Conservation (phyloP, 192 early-diverging fungal species). For the Gonapodya prolifera region DNA sequence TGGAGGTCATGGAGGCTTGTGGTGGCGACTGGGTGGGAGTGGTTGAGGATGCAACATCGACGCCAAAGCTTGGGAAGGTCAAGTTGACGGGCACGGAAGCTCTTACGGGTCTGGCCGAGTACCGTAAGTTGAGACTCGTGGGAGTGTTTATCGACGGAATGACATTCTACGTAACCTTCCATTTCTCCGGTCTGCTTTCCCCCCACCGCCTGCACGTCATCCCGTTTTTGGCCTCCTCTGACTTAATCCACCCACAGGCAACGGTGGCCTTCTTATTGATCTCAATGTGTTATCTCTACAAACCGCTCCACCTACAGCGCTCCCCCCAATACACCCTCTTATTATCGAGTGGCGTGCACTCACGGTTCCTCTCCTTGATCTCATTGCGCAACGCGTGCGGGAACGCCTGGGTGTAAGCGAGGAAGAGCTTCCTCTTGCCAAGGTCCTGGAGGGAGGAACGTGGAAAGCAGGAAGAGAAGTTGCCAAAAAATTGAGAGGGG, state of each 20-base stretch:
- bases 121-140: conserved; percentile 44
- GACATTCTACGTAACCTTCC: too few relatives aligned
- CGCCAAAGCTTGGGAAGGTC: conserved; percentile 33
- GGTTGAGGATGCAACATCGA: not conserved
- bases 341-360: conserved; percentile 90
- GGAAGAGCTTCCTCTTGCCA: conserved; percentile 57
- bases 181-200: too few relatives aligned
- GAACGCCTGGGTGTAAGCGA: conserved; percentile 31
- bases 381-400: conserved; percentile 50
- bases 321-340: conserved; percentile 43
- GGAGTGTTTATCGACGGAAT: conserved; percentile 28
- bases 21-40: not conserved
- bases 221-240: too few relatives aligned
- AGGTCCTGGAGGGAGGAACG: conserved; percentile 83
- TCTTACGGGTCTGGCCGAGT: conserved; percentile 80
- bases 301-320: not conserved
- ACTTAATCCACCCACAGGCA: too few relatives aligned
- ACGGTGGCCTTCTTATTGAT: conserved; percentile 76
- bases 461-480: conserved; percentile 88
- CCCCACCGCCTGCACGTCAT: too few relatives aligned
- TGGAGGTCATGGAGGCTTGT: conserved; percentile 52
- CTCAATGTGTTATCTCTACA: conserved; percentile 45
- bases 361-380: conserved; percentile 72
- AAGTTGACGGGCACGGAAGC: conserved; percentile 37
- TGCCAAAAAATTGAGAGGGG: conserved; percentile 54